phyloP scores from a whole-genome alignment of 352 stramenopile species.

The Phytophthora multivora region DNA sequence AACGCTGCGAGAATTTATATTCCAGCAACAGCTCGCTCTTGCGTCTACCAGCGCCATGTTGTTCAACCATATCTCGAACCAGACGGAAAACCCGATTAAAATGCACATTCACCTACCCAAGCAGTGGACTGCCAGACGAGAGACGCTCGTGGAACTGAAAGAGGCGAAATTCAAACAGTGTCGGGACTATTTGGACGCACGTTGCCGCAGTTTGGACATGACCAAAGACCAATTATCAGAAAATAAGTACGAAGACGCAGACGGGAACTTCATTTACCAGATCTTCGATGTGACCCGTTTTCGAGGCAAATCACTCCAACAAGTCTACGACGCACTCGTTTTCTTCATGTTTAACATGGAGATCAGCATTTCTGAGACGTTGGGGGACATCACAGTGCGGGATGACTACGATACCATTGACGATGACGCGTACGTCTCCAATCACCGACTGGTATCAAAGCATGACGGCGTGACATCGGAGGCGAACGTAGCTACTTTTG shows the following conservation, averaged over 20 bases:
- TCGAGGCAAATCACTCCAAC: conserved; percentile 31
- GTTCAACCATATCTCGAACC: neutral
- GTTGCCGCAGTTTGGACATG: conserved; percentile 33
- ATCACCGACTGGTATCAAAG: conserved; percentile 44
- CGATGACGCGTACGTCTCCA: conserved; percentile 30
- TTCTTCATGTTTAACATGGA: conserved; percentile 50
- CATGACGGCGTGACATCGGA: conserved; percentile 7
- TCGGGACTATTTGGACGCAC: conserved; percentile 37
- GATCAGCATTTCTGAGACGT: conserved; percentile 45
- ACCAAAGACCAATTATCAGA: conserved; percentile 26
- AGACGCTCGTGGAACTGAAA: conserved; percentile 36
- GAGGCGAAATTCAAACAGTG: conserved; percentile 23
- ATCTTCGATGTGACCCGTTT: conserved; percentile 45
- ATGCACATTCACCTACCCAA: conserved; percentile 20
- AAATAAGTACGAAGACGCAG: conserved; percentile 14
- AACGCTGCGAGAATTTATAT: neutral
- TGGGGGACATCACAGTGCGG: conserved; percentile 44
- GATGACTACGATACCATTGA: conserved; percentile 39
- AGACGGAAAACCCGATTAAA: conserved; percentile 14
- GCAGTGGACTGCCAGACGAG: conserved; percentile 24
- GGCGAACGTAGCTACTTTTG: neutral
- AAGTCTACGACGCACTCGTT: conserved; percentile 47
- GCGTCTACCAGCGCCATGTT: conserved; percentile 2
- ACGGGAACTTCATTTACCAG: conserved; percentile 25
- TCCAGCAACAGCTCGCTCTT: conserved; percentile 7